Conservation (phyloP, 2,329 filamentous ascomycete genomes). For the Penicillium sp. region DNA sequence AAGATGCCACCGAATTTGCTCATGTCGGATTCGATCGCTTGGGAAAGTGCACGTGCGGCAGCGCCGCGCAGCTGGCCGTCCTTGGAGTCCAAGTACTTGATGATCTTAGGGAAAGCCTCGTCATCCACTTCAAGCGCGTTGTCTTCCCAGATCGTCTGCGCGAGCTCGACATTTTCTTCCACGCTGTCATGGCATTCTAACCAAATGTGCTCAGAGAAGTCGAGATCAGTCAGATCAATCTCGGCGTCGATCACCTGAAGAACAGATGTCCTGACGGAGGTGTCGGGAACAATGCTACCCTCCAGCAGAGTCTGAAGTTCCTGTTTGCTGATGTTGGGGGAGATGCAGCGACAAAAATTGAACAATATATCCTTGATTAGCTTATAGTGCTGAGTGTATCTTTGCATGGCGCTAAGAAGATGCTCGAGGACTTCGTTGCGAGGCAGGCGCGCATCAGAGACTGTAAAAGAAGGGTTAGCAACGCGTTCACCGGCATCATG, state of each 20-base stretch:
- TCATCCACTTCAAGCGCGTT: slow-evolving; percentile 72
- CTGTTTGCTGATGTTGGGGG: slow-evolving; percentile 70
- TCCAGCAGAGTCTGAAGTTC: slow-evolving; percentile 77
- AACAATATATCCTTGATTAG: slow-evolving; percentile 88
- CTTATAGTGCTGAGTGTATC: slow-evolving; percentile 91
- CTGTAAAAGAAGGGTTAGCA: neutral
- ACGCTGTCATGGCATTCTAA: slow-evolving; percentile 88
- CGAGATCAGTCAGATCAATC: slow-evolving; percentile 83
- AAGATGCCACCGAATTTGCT: slow-evolving; percentile 63
- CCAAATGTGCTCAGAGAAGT: slow-evolving; percentile 90
- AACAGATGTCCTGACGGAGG: slow-evolving; percentile 77
- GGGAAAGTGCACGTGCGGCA: slow-evolving; percentile 76
- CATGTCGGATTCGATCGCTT: slow-evolving; percentile 64
- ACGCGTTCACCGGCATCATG: neutral
- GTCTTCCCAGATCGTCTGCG: slow-evolving; percentile 90
- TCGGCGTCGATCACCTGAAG: slow-evolving; percentile 89
- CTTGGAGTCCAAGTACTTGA: slow-evolving; percentile 76
- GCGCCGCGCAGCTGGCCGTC: slow-evolving; percentile 81
- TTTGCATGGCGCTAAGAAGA: slow-evolving; percentile 80
- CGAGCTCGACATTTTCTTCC: slow-evolving; percentile 80
- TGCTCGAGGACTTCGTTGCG: slow-evolving; percentile 69
- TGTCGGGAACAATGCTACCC: slow-evolving; percentile 75
- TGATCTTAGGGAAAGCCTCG: slow-evolving; percentile 64
- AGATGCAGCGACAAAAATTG: slow-evolving; percentile 80
- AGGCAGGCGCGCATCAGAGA: slow-evolving; percentile 70